Evolutionary conservation across 345 rosid genomes (phyloP).

Genomic region (Gynandropsis gynandra): DNA sequence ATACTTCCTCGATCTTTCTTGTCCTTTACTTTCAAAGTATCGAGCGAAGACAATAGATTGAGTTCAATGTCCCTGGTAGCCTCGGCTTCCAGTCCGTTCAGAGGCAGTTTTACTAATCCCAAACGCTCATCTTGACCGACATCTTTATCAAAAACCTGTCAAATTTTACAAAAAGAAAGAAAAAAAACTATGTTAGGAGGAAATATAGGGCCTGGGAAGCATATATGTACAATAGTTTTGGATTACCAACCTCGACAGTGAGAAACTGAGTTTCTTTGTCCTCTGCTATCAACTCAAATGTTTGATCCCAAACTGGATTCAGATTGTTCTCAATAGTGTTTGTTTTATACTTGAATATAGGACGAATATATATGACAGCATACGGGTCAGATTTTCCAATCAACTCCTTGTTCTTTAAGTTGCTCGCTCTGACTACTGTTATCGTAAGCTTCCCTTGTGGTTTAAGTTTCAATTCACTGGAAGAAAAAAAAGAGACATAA

Average conservation of each 20-base stretch:
- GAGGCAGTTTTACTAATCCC: conserved; percentile 68
- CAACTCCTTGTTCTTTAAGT: conserved; percentile 95
- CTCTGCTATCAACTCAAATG: conserved; percentile 83
- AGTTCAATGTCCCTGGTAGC: conserved; percentile 47
- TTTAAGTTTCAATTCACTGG: conserved; percentile 93
- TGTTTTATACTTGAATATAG: conserved; percentile 82
- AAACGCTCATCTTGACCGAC: conserved; percentile 89
- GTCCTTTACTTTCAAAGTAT: conserved; percentile 86
- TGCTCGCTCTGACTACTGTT: conserved; percentile 67
- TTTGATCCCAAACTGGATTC: conserved; percentile 88
- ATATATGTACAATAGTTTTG: not conserved
- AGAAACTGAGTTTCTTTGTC: conserved; percentile 95
- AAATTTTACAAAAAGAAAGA: not conserved
- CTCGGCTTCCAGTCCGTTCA: conserved; percentile 52
- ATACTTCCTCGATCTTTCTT: conserved; percentile 90
- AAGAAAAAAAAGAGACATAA: conserved; percentile 17
- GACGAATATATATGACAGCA: conserved; percentile 61
- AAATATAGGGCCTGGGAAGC: conserved; percentile 2
- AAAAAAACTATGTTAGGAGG: not conserved
- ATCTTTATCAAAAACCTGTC: conserved; percentile 86
- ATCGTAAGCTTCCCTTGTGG: conserved; percentile 82
- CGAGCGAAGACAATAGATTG: conserved; percentile 77
- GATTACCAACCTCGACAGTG: conserved; percentile 56
- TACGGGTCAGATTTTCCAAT: conserved; percentile 99
- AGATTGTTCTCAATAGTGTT: conserved; percentile 76